A percentile compares a stretch with the other conserved stretches of the same genome.
Evolutionary conservation across 202 grass and related monocot genomes (phyloP).

Genomic region (Bolboschoenoplectus hybrid): DNA sequence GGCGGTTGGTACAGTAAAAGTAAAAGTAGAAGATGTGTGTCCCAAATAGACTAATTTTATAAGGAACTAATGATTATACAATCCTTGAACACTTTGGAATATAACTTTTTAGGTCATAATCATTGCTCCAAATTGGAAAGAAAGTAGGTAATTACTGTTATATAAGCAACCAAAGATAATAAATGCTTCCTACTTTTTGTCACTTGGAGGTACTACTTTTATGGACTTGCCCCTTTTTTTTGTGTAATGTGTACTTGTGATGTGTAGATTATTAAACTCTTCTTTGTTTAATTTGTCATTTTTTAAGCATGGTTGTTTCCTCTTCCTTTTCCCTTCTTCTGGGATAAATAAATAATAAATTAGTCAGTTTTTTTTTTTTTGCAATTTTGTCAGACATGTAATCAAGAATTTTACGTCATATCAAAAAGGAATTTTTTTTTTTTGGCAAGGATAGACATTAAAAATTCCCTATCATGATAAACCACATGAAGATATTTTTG

Average conservation of each 20-base stretch:
- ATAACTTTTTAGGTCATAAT: neutral
- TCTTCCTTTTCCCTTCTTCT: neutral
- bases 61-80: neutral
- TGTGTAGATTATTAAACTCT: neutral
- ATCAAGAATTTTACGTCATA: neutral
- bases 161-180: neutral
- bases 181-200: neutral
- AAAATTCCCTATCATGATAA: neutral
- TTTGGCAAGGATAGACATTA: neutral
- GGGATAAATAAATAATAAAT: neutral
- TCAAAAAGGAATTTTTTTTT: neutral
- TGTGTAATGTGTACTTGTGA: neutral
- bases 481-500: neutral
- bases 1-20: neutral
- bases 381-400: neutral
- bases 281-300: neutral
- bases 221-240: neutral
- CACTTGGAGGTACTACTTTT: neutral
- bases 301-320: neutral
- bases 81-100: neutral
- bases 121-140: neutral
- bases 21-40: neutral
- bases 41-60: neutral
- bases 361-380: neutral
- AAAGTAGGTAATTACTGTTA: constrained; percentile 14